Base-by-base conservation (phyloP, 2,329 filamentous ascomycete species). In the Didymella pinodella region DNA sequence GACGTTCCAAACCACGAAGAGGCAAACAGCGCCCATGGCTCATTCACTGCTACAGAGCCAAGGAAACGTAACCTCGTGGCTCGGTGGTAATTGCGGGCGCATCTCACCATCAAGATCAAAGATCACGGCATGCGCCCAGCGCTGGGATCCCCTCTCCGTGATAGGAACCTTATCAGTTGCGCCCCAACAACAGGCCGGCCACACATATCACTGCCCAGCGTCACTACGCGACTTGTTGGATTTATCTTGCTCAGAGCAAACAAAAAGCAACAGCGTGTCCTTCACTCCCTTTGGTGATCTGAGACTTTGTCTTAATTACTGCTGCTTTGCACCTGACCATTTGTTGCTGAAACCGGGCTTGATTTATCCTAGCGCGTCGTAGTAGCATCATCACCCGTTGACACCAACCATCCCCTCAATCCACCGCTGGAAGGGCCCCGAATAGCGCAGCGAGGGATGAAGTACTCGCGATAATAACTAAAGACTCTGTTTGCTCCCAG, bases 331-430 rank as follows among this genome's bases (percentile, higher is more conserved):
- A 61, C 63, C 64, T 66, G 61, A 65, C 65, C 65, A 61, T 54
- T 59, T 43, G 22, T 43, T 36, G 49, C 51, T 64, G 61, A 65
- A 63, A 61, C 62, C 57, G 56, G 53, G 50, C 64, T 64, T 61
- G 60, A 62, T 63, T 58, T 36, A 63, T 43, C 28, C 57, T 70
- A 70, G 68, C 63, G 65, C 58, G 46, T 45, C 22, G 54, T 68
- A 56, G 60, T 61, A 59, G 63, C 66, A 67, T 68, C 61, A 66
- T 68, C 62, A 61, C 63, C 64, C 46, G 60, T 63, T 61, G 60
- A 63, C 60, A 59, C 59, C 51, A 50, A 49, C 7, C 25, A 45
- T 43, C 48, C 53, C 51, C 62, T 62, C 63, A 63, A 57, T 65
- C 55, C 65, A 62, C 65, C 64, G 60, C 69, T 60, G 59, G 41